phyloP scores from a whole-genome alignment of 768 basidiomycete genomes.

The Macrolepiota albuminosa region DNA sequence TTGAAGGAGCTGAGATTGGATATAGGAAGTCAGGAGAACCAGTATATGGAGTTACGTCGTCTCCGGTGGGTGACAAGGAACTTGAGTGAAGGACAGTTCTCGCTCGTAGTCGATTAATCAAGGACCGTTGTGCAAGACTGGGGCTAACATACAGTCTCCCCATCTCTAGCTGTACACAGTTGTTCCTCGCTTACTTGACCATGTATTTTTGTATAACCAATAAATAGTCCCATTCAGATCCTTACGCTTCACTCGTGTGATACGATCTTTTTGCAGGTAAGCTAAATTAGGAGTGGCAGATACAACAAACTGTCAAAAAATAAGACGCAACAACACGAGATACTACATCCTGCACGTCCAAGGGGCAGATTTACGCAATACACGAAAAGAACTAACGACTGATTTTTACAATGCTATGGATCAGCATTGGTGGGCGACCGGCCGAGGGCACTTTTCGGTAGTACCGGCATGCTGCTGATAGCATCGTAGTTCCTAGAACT shows the following conservation, averaged over 20 bases:
- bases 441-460: background rate
- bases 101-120: background rate
- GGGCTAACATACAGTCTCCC: background rate
- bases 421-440: background rate
- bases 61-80: background rate
- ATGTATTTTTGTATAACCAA: background rate
- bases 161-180: background rate
- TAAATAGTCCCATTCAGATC: background rate
- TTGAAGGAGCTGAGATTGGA: conserved; percentile 1
- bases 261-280: background rate
- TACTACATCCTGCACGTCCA: background rate
- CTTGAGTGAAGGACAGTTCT: background rate
- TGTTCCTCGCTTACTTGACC: background rate
- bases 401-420: background rate
- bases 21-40: no score
- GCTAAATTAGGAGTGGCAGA: background rate
- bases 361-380: background rate
- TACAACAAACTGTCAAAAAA: background rate
- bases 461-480: background rate
- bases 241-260: background rate
- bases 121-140: background rate
- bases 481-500: background rate
- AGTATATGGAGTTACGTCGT: no score
- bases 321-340: background rate
- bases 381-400: background rate